phyloP scores from a whole-genome alignment of 495 filamentous ascomycete species.

The Parachaetomium inaequale region DNA sequence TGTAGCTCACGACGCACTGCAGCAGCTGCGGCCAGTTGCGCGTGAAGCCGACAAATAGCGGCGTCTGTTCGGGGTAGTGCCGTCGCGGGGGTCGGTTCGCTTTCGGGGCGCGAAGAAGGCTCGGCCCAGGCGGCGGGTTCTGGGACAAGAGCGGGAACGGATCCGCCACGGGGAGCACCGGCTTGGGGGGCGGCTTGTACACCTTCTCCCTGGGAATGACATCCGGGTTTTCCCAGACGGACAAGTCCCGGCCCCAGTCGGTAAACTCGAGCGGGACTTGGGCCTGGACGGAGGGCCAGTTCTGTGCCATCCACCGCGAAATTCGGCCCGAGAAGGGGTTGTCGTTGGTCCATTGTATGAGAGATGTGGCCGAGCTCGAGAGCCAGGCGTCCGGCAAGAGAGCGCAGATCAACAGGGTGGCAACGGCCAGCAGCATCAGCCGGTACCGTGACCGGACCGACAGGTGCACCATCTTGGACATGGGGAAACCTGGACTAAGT shows the following conservation, averaged over 20 bases:
- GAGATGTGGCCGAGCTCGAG: neutral
- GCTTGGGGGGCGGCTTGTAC: conserved; percentile 18
- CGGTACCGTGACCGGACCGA: conserved; percentile 20
- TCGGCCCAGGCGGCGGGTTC: conserved; percentile 14
- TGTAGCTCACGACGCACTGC: conserved; percentile 56
- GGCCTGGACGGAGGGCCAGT: neutral
- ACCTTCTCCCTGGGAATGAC: conserved; percentile 11
- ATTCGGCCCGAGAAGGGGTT: no score
- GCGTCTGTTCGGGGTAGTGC: conserved; percentile 43
- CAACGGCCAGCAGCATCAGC: conserved; percentile 10
- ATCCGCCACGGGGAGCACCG: conserved; percentile 19
- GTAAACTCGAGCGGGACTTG: conserved; percentile 14
- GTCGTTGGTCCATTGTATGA: neutral
- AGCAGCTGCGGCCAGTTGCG: conserved; percentile 56
- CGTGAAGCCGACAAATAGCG: conserved; percentile 58
- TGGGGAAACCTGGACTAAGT: no score
- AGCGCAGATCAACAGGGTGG: conserved; percentile 9
- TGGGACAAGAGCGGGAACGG: conserved; percentile 28
- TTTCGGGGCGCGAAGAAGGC: conserved; percentile 26
- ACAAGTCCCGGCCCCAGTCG: conserved; percentile 15
- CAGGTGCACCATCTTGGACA: conserved; percentile 15
- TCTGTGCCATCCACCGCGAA: no score
- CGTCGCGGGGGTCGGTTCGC: conserved; percentile 38
- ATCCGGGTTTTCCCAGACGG: conserved; percentile 19
- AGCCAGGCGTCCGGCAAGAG: neutral